These are phyloP conservation scores for Margaritispora aquatica DNA, from an alignment of 495 filamentous ascomycete genomes.

Conservation along the genomic window DNA sequence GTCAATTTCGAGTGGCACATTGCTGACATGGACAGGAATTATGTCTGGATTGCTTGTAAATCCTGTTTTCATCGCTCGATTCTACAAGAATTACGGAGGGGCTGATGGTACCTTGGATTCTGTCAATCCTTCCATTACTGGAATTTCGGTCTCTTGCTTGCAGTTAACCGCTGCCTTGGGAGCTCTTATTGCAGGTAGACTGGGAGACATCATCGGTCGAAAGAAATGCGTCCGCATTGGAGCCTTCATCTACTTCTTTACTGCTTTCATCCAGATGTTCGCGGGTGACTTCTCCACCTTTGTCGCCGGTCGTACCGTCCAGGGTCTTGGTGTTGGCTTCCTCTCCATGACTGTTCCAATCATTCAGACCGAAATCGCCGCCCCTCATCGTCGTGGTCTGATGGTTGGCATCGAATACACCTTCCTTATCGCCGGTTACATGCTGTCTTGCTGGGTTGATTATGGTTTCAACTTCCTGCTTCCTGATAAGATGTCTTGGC, in stretches of 20 bases:
- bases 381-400: neutral
- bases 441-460: neutral
- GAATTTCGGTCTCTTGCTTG: neutral
- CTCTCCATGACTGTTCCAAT: neutral
- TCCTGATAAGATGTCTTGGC: neutral
- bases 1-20: neutral
- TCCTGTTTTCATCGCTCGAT: neutral
- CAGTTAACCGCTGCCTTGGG: neutral
- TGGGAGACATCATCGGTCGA: neutral
- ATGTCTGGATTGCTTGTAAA: neutral
- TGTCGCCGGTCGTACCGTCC: neutral
- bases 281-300: neutral
- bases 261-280: neutral
- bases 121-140: neutral
- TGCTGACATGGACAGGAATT: too few species aligned
- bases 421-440: neutral
- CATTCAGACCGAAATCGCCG: neutral
- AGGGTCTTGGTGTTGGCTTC: constrained; percentile 2
- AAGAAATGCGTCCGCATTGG: neutral
- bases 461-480: constrained; percentile 3
- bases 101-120: neutral
- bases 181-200: neutral
- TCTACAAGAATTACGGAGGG: neutral
- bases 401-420: neutral
- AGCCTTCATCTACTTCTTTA: neutral